These are phyloP conservation scores for Helotiales sp. DNA, from an alignment of 2,329 filamentous ascomycete genomes.

Conservation along the genomic window DNA sequence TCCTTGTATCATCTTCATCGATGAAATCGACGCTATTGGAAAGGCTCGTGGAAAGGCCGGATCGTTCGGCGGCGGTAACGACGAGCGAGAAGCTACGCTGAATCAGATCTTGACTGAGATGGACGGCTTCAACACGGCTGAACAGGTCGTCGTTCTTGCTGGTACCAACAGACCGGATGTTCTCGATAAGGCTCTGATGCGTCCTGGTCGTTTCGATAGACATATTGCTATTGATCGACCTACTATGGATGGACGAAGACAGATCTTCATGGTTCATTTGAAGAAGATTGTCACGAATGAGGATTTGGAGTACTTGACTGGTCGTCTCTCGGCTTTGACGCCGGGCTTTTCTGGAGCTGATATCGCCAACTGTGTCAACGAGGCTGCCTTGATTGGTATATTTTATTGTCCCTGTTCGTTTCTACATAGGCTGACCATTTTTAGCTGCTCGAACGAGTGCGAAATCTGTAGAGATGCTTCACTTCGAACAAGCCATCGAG, in stretches of 20 bases:
- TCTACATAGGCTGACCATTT: constrained; percentile 47
- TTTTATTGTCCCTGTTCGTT: constrained; percentile 22
- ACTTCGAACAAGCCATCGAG: constrained; percentile 98
- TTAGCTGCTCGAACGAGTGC: constrained; percentile 83
- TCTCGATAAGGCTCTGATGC: constrained; percentile 93
- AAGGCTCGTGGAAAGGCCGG: constrained; percentile 84
- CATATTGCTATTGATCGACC: constrained; percentile 95
- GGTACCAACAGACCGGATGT: constrained; percentile 96
- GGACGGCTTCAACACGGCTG: constrained; percentile 97
- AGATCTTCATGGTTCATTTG: constrained; percentile 94
- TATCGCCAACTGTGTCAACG: constrained; percentile 98
- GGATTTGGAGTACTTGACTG: constrained; percentile 84
- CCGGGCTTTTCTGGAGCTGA: constrained; percentile 97
- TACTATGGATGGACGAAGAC: constrained; percentile 94
- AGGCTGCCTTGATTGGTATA: constrained; percentile 93
- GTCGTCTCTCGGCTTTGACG: constrained; percentile 87
- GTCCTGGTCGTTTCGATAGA: constrained; percentile 94
- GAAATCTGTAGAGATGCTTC: constrained; percentile 79
- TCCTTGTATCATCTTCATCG: constrained; percentile 99
- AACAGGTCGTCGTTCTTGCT: constrained; percentile 95
- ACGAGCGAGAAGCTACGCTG: constrained; percentile 94
- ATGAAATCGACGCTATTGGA: constrained; percentile 98
- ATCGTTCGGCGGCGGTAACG: constrained; percentile 84
- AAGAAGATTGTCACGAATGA: constrained; percentile 94
- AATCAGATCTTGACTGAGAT: constrained; percentile 99